Evolutionary conservation across 768 basidiomycete species (phyloP), one percentile per base, ranked within the genome.

Genomic region (Naganishia vaughanmartiniae): DNA sequence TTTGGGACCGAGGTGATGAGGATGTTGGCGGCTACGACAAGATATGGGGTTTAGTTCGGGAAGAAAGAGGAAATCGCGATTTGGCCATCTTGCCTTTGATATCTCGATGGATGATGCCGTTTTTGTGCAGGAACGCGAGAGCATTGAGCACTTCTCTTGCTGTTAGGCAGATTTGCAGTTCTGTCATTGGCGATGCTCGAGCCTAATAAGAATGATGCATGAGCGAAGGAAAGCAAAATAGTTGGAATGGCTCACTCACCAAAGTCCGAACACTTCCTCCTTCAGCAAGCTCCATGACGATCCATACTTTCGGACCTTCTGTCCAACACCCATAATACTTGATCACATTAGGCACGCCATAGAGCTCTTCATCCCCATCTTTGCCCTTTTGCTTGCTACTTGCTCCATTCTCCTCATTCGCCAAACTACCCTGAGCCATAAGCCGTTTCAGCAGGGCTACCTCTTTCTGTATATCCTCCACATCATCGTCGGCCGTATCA

Each of bases 241-340:
- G 19, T 54, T 51, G 31, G 24, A 30, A 4, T 46, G 28, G 3
- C 14, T 2, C 33, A 55, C 36, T 57, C 65, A 84, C 84, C 74
- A 99, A 85, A 2, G 92, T 90, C 55, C 91, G 85, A 7, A 97
- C 91, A 78, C 92, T 94, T 9, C 96, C 96, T 6, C 95, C 95
- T 73, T 93, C 89, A 10, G 96, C 96, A 76, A 89, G 89, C 80
- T 99, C 96, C 96, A 99, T 99, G 45, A 89, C 92, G 75, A 99
- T 98, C 94, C 96, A 99, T 12, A 99, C 92, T 58, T 92, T 90
- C 33, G 93, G 91, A 0, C 93, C 94, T 78, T 95, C 90, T 78
- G 96, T 86, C 82, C 91, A 89, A 83, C 93, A 96, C n/a, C 93
- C 95, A 81, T 89, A 96, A 83, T 99, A 99, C 76, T 91, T 97